Evolutionary conservation across 2,329 filamentous ascomycete genomes (phyloP), one percentile per base, ranked within the genome.

Genomic region (Colletotrichum noveboracense): DNA sequence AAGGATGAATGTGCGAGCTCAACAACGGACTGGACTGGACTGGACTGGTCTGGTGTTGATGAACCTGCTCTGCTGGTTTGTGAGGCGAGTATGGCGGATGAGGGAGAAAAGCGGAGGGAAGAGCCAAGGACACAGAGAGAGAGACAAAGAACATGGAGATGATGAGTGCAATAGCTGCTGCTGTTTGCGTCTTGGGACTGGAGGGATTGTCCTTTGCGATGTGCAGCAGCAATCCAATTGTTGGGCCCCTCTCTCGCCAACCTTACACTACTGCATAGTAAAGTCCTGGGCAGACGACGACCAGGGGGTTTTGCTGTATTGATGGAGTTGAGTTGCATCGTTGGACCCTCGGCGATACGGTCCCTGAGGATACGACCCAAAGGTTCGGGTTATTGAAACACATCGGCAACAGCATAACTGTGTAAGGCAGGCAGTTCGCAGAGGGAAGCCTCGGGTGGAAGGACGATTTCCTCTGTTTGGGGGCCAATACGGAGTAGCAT

Each of bases 301-400:
- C 43, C 43, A 21, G 43, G 43, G 43, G 43, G 61, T 30, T 66
- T n/a, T n/a, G 18, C 36, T 48, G 43, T 48, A 21, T 48, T 48
- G n/a, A 48, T 48, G 43, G 43, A 48, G 43, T 48, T 21, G 43
- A 32, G 61, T 71, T 32, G 55, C 64, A 67, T 68, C 36, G 70
- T 68, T 52, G 64, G 62, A 72, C 66, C 52, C 36, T 72, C 55
- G 69, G 62, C 55, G 55, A 60, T 36, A 48, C 21, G 24, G 61
- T 18, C 68, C 72, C 61, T 58, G 32, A 67, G 69, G 21, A 67
- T 75, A n/a, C 52, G 68, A 71, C 69, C 73, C 69, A 72, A 67
- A 66, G 38, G 26, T 24, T 48, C 66, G 72, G 62, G 36, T 61
- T 48, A 16, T 32, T 36, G 52, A 62, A 55, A 66, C 36, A 38